phyloP scores from a whole-genome alignment of 352 stramenopile species.

The Pythium sukuiense region DNA sequence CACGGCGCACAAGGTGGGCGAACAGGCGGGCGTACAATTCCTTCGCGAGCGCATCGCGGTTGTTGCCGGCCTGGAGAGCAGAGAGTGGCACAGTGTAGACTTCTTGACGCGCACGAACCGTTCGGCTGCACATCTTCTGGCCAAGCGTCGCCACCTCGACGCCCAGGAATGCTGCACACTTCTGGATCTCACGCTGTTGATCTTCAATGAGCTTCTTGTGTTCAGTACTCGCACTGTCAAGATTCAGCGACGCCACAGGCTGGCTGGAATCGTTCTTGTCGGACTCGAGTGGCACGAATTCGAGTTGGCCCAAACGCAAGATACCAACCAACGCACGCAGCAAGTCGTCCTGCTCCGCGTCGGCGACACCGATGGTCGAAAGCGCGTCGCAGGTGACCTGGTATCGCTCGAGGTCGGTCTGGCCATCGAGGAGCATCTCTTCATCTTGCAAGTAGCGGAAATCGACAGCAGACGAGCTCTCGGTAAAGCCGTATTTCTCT shows the following conservation, averaged over 20 bases:
- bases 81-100: constrained; percentile 83
- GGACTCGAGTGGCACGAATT: constrained; percentile 75
- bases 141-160: constrained; percentile 62
- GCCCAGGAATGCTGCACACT: constrained; percentile 63
- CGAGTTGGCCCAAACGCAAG: constrained; percentile 77
- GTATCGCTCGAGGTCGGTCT: constrained; percentile 72
- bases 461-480: constrained; percentile 42
- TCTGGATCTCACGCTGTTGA: constrained; percentile 62
- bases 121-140: constrained; percentile 78
- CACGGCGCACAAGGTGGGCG: constrained; percentile 90
- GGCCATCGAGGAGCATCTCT: constrained; percentile 62
- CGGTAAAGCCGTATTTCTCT: constrained; percentile 48
- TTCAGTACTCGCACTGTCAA: constrained; percentile 1
- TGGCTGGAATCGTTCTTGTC: constrained; percentile 78
- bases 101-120: constrained; percentile 78
- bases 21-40: constrained; percentile 96
- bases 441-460: constrained; percentile 83
- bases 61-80: constrained; percentile 72
- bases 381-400: constrained; percentile 81
- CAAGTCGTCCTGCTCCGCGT: constrained; percentile 71
- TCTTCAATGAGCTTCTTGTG: constrained; percentile 41
- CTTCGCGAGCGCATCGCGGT: constrained; percentile 94
- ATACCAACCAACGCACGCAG: constrained; percentile 75
- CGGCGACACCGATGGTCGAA: constrained; percentile 70
- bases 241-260: constrained; percentile 49